Base-by-base conservation (phyloP, 2,329 filamentous ascomycete species). In the Cercospora sojina region DNA sequence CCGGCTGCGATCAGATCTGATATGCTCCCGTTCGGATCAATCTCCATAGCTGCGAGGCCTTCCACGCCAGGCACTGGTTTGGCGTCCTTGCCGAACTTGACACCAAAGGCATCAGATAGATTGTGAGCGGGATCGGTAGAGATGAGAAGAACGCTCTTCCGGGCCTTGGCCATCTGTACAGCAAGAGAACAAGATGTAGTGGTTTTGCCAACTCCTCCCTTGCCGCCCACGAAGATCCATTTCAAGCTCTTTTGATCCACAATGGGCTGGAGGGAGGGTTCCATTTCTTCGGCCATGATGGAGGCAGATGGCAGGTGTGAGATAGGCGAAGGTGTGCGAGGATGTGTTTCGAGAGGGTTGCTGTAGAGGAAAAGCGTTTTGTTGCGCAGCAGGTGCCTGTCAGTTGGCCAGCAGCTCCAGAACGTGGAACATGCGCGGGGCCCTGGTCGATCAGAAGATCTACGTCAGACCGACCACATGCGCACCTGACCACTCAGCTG, bases 21-120 rank as follows among this genome's bases (percentile, higher is more conserved):
- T 80, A 99, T 97, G 77, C 92, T 97, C 57, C 94, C 95, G 78
- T 97, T 98, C 62, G 95, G 95, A 77, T 99, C 95, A 74, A 99
- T 98, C 82, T 99, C 95, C 95, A 99, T 99, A 69, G 95, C 95
- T 78, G 92, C 96, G 72, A 99, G 84, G 80, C 97, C 97, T 35
- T 90, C 88, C 77, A 96, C 97, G 73, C 95, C 95, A 74, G 97
- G 90, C 71, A 99, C 86, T 43, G 97, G 88, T 70, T 93, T 89
- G 62, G 95, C 95, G 81, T 99, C 95, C 85, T 99, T 99, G 83
- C 95, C 95, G 77, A 99, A 99, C 83, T 99, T 99, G 81, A 99
- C 94, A 73, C 92, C 92, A 81, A 99, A 99, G 68, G 95, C 95
- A 83, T 99, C 95, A 74, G 91, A 95, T 70, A 99, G 86, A 82